Base-by-base conservation (phyloP, 2,329 filamentous ascomycete species). In the Ophiostoma novo-ulmi region DNA sequence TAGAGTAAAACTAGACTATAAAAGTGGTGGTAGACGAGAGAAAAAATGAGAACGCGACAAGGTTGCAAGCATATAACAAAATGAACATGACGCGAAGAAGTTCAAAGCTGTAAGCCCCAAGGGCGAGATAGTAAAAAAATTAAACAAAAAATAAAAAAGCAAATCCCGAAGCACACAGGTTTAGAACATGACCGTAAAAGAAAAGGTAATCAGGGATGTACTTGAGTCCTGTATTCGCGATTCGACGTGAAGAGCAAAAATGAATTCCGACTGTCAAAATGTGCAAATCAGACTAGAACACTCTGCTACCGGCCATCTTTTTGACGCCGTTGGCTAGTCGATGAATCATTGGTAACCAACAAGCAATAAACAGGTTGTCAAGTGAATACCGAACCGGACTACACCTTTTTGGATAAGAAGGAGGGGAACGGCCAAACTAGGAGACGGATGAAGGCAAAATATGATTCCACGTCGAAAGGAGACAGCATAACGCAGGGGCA, bases 301-400 rank as follows among this genome's bases (percentile, higher is more conserved):
- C 5, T 20, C 44, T 20, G 5, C 6, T 48, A 20, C 44, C n/a
- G 17, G 20, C 20, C 44, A 48, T 20, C 44, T 48, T 20, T 48
- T 17, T 48, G 44, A 31, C n/a, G 13, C 11, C 10, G 52, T 31
- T 58, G n/a, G 22, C 11, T 58, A 13, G 7, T 26, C 22, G 52
- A 58, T 58, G 52, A 58, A 58, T 58, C 52, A 58, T 58, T 58
- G 52, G 52, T 31, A 26, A 4, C 52, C 52, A 58, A 58, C 52
- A 58, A 58, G 22, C 52, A 58, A 58, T 58, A 58, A 7, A 58
- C 26, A 11, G 7, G 22, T 13, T 4, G 52, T 13, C 8, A 17
- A 14, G n/a, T 26, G 52, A 58, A 11, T n/a, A 5, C 52, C 52
- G 11, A 26, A 26, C 52, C 52, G n/a, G 52, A 22, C 13, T 11